These are phyloP conservation scores for Leucocoprinus birnbaumii DNA, from an alignment of 768 basidiomycete genomes.

Conservation along the genomic window DNA sequence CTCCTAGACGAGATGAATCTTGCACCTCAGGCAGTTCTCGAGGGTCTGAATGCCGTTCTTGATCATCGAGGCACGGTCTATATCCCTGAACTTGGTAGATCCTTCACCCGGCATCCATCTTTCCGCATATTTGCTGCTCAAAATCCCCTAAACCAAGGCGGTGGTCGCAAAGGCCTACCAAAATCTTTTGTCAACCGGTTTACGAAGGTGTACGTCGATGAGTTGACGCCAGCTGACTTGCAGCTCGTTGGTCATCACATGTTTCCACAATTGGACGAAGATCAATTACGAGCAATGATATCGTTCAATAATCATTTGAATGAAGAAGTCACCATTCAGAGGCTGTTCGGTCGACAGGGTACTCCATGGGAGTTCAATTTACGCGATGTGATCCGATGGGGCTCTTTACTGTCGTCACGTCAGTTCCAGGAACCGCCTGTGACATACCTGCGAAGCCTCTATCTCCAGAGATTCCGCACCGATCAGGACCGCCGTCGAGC, in stretches of 20 bases:
- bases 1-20: constrained; percentile 99
- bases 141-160: constrained; percentile 94
- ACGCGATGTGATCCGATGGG: constrained; percentile 92
- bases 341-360: constrained; percentile 73
- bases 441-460: constrained; percentile 67
- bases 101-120: constrained; percentile 85
- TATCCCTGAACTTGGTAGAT: constrained; percentile 90
- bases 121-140: constrained; percentile 98
- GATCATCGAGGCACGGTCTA: constrained; percentile 95
- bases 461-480: constrained; percentile 84
- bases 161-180: constrained; percentile 94
- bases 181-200: constrained; percentile 98
- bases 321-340: constrained; percentile 58
- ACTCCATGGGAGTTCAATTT: constrained; percentile 98
- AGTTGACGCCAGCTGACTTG: constrained; percentile 76
- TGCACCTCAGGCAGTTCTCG: constrained; percentile 93
- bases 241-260: constrained; percentile 73
- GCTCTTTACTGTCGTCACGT: constrained; percentile 43
- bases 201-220: constrained; percentile 94
- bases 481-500: constrained; percentile 59
- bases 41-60: constrained; percentile 93
- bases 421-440: constrained; percentile 41
- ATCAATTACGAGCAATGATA: constrained; percentile 72
- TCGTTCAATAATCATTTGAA: constrained; percentile 73
- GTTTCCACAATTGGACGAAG: constrained; percentile 57